These are phyloP conservation scores for Salvia miltiorrhiza DNA, from an alignment of 257 asterid genomes.

Conservation along the genomic window DNA sequence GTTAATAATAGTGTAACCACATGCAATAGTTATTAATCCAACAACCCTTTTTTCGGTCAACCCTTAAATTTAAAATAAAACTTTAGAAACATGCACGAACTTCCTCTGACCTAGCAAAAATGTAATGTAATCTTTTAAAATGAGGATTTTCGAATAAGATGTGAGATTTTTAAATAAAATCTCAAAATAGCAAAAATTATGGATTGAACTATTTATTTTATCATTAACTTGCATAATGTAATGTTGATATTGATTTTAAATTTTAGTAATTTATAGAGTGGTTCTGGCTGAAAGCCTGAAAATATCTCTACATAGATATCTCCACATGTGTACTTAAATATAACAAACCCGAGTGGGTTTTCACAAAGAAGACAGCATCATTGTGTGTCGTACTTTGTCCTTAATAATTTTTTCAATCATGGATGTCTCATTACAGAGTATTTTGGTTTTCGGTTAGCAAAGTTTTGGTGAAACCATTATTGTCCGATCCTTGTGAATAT, in stretches of 20 bases:
- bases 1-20: not conserved
- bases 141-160: no score
- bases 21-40: not conserved
- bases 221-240: no score
- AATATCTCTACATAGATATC: not conserved
- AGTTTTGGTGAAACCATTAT: conserved; percentile 42
- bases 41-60: conserved; percentile 23
- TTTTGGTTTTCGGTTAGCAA: conserved; percentile 42
- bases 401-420: conserved; percentile 12
- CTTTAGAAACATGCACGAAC: conserved; percentile 11
- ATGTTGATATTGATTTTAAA: no score
- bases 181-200: no score
- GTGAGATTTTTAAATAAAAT: no score
- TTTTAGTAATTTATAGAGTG: no score
- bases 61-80: conserved; percentile 15
- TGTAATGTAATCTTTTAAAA: no score
- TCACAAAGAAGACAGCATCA: conserved; percentile 6
- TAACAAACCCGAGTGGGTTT: not conserved
- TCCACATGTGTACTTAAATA: conserved; percentile 9
- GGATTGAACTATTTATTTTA: no score
- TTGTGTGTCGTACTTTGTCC: not conserved
- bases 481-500: conserved; percentile 10
- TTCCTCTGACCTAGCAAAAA: not conserved
- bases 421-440: conserved; percentile 37
- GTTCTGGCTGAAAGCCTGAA: no score